Evolutionary conservation across 2,329 filamentous ascomycete species (phyloP), one percentile per base, ranked within the genome.

Genomic region (Colletotrichum caudatum): DNA sequence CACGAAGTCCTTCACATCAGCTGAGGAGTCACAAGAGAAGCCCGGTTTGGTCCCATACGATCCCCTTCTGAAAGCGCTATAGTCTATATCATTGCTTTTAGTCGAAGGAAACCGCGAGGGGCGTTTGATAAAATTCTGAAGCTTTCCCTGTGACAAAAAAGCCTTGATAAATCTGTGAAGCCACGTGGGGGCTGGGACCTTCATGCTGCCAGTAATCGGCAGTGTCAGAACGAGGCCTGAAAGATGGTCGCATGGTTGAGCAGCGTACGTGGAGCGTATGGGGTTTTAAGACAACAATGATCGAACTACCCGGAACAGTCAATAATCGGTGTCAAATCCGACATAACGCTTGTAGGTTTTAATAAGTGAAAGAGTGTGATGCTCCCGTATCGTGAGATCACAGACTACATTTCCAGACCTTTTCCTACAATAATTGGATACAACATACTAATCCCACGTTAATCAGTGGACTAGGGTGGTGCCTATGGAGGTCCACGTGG

Each of bases 71-170:
- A 76, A 51, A 76, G 76, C 1, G 68, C 76, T 1, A 70, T n/a
- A n/a, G n/a, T n/a, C n/a, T n/a, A n/a, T 78, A n/a, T 66, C 72
- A 3, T 67, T 69, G 9, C 66, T 78, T 6, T 73, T 74, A 33
- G 79, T 80, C 2, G 78, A 77, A 11, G 77, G 78, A 1, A 80
- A 80, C 35, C 59, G 66, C 0, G 73, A 70, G 3, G 37, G 37
- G 37, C 1, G 7, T 12, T 3, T 39, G 1, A 12, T 0, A n/a
- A 74, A 78, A 0, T 80, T 79, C 12, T 76, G 80, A 20, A 50
- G 69, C 0, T 79, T 77, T 2, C 75, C 74, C 1, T 74, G 78
- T 2, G 78, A 79, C 39, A 16, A 29, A 37, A 1, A 37, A 1
- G 9, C 1, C 33, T 79, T 0, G 59, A 59, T 0, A 39, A 20